phyloP scores from a whole-genome alignment of 2,329 filamentous ascomycete genomes.

The Penicillium sp. region DNA sequence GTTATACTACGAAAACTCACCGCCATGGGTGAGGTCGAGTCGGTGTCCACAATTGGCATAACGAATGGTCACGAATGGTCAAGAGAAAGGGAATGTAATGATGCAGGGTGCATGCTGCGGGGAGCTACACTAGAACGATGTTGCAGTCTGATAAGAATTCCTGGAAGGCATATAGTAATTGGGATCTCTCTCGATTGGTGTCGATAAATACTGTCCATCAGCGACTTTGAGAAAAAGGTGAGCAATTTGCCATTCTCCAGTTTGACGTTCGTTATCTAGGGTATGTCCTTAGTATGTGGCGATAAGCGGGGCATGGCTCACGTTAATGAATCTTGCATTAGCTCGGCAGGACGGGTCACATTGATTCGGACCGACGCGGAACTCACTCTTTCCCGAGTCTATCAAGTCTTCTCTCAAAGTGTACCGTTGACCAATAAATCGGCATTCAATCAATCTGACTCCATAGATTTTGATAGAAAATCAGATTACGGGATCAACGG shows the following conservation, averaged over 20 bases:
- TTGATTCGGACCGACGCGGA: neutral
- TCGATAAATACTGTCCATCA: neutral
- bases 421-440: neutral
- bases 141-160: neutral
- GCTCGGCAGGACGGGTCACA: neutral
- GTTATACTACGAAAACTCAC: no score
- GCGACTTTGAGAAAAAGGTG: neutral
- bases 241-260: neutral
- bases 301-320: neutral
- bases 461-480: neutral
- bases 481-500: neutral
- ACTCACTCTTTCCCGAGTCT: neutral
- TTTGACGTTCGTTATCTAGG: neutral
- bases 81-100: neutral
- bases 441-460: neutral
- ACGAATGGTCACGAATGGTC: neutral
- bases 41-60: neutral
- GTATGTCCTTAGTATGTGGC: neutral
- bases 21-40: neutral
- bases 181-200: neutral
- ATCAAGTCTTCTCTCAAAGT: neutral
- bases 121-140: neutral
- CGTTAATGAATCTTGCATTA: no score
- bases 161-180: neutral
- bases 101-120: neutral